A percentile compares a stretch with the other conserved stretches of the same genome.
phyloP scores from a whole-genome alignment of 305 asterid genomes.

The Euphrasia arctica region DNA sequence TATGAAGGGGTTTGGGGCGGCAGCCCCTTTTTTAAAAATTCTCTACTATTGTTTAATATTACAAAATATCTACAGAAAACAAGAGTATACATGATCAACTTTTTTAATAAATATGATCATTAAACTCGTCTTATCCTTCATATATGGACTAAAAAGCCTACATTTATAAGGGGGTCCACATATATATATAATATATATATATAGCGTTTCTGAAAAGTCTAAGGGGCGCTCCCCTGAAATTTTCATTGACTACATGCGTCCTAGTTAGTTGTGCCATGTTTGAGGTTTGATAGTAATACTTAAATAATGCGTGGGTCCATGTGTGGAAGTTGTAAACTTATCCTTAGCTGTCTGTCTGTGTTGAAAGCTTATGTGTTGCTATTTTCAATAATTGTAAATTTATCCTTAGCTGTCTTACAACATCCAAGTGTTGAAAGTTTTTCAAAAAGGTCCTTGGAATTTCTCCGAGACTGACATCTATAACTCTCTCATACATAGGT shows the following conservation, averaged over 20 bases:
- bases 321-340: not conserved
- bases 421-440: not conserved
- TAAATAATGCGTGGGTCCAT: not conserved
- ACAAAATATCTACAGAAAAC: no score
- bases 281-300: constrained; percentile 11
- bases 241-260: constrained; percentile 14
- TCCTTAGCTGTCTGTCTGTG: not conserved
- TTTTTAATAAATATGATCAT: no score
- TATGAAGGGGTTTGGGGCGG: no score
- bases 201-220: no score
- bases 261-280: constrained; percentile 14
- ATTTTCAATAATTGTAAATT: not conserved
- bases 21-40: no score
- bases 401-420: constrained; percentile 8
- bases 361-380: not conserved
- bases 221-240: no score
- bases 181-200: no score
- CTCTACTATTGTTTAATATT: no score
- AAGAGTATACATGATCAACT: no score
- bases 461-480: constrained; percentile 13
- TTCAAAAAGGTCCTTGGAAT: constrained; percentile 5
- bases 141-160: no score
- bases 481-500: constrained; percentile 48
- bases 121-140: no score
- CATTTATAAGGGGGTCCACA: no score